Evolutionary conservation across 2,329 filamentous ascomycete species (phyloP).

Genomic region (Botrytis squamosa): DNA sequence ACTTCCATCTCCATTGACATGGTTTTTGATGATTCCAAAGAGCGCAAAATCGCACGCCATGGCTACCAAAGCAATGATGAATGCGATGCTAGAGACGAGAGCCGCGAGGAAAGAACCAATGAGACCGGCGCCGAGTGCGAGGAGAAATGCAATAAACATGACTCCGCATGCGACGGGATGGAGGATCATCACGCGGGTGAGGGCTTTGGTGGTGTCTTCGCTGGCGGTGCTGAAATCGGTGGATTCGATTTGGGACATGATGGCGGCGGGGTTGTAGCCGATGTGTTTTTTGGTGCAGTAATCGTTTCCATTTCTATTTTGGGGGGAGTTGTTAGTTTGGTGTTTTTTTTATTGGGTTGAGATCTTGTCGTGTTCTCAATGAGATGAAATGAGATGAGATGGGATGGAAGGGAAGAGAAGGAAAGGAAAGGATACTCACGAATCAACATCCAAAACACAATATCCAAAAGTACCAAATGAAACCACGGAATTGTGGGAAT

Average conservation of each 20-base stretch:
- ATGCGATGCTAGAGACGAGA: conserved; percentile 50
- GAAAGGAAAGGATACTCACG: conserved; percentile 30
- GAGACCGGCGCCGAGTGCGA: conserved; percentile 52
- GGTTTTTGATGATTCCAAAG: conserved; percentile 53
- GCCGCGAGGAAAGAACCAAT: conserved; percentile 53
- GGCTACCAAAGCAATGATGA: conserved; percentile 48
- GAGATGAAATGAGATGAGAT: not conserved
- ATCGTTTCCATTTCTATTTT: conserved; percentile 41
- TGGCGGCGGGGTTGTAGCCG: conserved; percentile 55
- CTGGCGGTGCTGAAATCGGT: conserved; percentile 43
- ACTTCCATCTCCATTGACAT: conserved; percentile 47
- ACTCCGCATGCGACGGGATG: conserved; percentile 60
- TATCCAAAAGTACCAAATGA: conserved; percentile 62
- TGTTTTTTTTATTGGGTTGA: not conserved
- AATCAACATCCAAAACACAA: conserved; percentile 45
- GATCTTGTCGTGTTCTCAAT: not conserved
- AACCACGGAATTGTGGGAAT: conserved; percentile 42
- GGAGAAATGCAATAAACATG: conserved; percentile 57
- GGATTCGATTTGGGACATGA: conserved; percentile 44
- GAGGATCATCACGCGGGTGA: conserved; percentile 60
- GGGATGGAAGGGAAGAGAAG: not conserved
- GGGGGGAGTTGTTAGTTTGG: not conserved
- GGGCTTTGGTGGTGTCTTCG: conserved; percentile 46
- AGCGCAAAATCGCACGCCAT: conserved; percentile 57
- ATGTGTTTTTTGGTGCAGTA: conserved; percentile 49